These are phyloP conservation scores for Rhodotorula diobovata DNA, from an alignment of 768 basidiomycete genomes.

Conservation along the genomic window DNA sequence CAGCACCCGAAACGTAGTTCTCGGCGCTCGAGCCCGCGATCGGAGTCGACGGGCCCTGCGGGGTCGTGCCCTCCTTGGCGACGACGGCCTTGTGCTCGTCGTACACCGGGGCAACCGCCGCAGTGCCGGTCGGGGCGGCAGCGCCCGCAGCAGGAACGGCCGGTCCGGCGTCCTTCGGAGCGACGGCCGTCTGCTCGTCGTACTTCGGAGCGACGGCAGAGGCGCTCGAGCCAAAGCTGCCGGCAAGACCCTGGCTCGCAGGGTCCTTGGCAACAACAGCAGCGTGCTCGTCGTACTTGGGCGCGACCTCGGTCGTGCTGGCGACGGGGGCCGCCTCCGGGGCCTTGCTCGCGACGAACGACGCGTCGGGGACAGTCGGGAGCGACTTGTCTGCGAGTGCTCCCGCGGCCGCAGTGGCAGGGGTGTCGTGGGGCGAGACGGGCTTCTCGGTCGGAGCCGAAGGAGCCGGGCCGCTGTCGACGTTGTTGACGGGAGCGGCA, in stretches of 20 bases:
- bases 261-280: slow-evolving; percentile 8
- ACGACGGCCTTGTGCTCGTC: slow-evolving; percentile 10
- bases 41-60: not conserved
- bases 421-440: not conserved
- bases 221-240: not conserved
- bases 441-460: not conserved
- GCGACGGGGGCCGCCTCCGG: not conserved
- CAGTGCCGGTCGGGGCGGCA: too few species aligned
- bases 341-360: not conserved
- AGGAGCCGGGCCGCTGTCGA: not conserved
- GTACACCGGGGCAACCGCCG: not conserved
- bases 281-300: slow-evolving; percentile 24
- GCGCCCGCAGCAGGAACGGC: too few species aligned
- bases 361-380: not conserved
- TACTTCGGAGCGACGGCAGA: not conserved
- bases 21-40: not conserved
- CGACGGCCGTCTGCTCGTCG: too few species aligned
- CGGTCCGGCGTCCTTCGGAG: too few species aligned
- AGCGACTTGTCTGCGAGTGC: not conserved
- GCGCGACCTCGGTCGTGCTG: slow-evolving; percentile 10
- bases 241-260: not conserved
- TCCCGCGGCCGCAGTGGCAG: not conserved
- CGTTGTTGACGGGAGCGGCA: not conserved
- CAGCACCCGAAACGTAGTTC: not conserved
- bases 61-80: slow-evolving; percentile 11